These are phyloP conservation scores for Cryptococcus sp. DNA, from an alignment of 1,284 basidiomycete genomes.

Conservation along the genomic window DNA sequence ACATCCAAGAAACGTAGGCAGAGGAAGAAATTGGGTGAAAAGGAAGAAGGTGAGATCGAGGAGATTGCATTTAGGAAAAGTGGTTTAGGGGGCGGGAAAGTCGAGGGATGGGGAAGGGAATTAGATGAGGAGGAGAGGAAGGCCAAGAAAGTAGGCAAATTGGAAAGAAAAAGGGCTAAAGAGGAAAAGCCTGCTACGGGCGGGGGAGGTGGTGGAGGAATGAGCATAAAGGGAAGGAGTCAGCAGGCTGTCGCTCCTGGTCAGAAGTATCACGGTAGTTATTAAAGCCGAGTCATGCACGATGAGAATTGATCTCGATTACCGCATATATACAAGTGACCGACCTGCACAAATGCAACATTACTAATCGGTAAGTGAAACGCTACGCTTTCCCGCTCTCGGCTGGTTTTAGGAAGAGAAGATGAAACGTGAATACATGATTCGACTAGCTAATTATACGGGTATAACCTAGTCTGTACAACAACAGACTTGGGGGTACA, in stretches of 20 bases:
- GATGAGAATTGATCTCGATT: too few species aligned
- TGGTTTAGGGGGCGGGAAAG: slow-evolving; percentile 24
- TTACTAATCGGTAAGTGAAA: too few species aligned
- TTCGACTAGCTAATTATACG: too few species aligned
- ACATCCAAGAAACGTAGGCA: not conserved
- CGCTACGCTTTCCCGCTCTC: too few species aligned
- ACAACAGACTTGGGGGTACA: too few species aligned
- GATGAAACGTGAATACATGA: too few species aligned
- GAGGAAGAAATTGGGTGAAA: not conserved
- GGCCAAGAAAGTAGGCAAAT: not conserved
- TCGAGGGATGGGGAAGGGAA: slow-evolving; percentile 21
- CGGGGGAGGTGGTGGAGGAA: slow-evolving; percentile 1
- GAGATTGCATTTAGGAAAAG: slow-evolving; percentile 22
- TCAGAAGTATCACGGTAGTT: slow-evolving; percentile 21
- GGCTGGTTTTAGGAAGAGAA: too few species aligned
- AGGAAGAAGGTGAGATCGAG: slow-evolving; percentile 16
- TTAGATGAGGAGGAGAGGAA: slow-evolving; percentile 14
- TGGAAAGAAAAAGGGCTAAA: not conserved
- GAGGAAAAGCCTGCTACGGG: not conserved
- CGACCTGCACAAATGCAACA: too few species aligned
- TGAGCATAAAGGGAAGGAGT: slow-evolving; percentile 2
- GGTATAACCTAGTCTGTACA: too few species aligned
- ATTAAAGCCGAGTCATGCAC: too few species aligned
- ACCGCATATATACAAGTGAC: too few species aligned
- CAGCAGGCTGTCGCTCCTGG: slow-evolving; percentile 4